Conservation (phyloP, 2,329 filamentous ascomycete species). For the Onygenales sp. region DNA sequence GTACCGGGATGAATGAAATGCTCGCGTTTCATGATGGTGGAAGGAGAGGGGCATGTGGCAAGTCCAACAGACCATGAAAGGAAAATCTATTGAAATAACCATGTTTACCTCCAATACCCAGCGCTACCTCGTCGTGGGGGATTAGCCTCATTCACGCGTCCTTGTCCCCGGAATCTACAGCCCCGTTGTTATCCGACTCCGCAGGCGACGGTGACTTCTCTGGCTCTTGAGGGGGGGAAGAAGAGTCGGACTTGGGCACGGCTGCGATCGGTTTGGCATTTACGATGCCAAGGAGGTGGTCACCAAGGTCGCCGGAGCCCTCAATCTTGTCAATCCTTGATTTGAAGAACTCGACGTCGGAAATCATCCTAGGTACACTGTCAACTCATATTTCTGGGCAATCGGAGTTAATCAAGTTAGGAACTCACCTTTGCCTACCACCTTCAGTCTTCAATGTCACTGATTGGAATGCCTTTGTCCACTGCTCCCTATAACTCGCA, state of each 20-base stretch:
- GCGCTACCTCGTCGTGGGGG: neutral
- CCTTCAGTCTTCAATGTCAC: conserved; percentile 55
- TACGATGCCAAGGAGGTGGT: conserved; percentile 50
- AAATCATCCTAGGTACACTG: conserved; percentile 52
- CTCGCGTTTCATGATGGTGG: too few species aligned
- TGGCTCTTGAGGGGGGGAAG: conserved; percentile 1
- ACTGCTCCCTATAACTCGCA: conserved; percentile 67
- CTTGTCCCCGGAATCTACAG: neutral
- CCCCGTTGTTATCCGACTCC: neutral
- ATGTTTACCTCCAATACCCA: too few species aligned
- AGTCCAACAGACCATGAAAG: too few species aligned
- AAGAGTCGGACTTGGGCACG: conserved; percentile 1
- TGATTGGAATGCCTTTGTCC: conserved; percentile 60
- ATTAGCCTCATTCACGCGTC: neutral
- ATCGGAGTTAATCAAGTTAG: conserved; percentile 18
- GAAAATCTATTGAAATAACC: too few species aligned
- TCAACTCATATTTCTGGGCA: conserved; percentile 10
- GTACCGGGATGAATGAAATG: too few species aligned
- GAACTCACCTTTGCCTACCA: conserved; percentile 61
- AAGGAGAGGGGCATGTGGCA: too few species aligned
- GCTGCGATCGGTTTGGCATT: conserved; percentile 26
- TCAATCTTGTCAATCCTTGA: conserved; percentile 65
- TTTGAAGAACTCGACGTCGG: conserved; percentile 65
- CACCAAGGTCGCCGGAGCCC: conserved; percentile 64
- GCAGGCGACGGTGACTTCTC: neutral